Evolutionary conservation across 768 basidiomycete genomes (phyloP).

Genomic region (Cystoderma amianthinum): DNA sequence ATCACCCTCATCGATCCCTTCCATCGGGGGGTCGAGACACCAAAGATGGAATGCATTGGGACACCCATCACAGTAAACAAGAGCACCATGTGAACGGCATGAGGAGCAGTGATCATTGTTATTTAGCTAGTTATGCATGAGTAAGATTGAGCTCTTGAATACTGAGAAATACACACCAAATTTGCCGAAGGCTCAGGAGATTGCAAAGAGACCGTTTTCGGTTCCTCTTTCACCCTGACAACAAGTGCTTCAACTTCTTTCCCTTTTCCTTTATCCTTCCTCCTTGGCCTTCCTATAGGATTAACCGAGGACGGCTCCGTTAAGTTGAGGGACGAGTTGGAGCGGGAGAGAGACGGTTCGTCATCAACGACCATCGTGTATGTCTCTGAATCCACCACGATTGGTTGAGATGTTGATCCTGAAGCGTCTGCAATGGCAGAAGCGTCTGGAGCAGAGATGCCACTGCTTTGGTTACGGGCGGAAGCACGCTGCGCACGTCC

Average conservation of each 20-base stretch:
- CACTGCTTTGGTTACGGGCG: conserved; percentile 55
- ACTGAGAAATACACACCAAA: conserved; percentile 24
- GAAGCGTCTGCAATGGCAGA: conserved; percentile 27
- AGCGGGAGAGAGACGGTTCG: conserved; percentile 55
- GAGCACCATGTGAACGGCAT: conserved; percentile 73
- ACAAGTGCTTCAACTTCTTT: conserved; percentile 33
- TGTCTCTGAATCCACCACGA: conserved; percentile 46
- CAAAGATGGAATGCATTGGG: conserved; percentile 93
- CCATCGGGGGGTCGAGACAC: conserved; percentile 95
- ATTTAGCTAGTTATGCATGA: conserved; percentile 26
- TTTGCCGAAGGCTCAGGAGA: conserved; percentile 39
- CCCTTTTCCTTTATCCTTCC: conserved; percentile 45
- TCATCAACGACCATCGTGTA: conserved; percentile 50
- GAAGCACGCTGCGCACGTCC: conserved; percentile 71
- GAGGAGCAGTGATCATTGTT: conserved; percentile 87
- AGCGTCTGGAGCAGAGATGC: conserved; percentile 29
- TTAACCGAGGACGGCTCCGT: conserved; percentile 21
- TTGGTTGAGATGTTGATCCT: conserved; percentile 31
- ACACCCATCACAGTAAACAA: conserved; percentile 97
- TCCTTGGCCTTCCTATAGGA: conserved; percentile 3
- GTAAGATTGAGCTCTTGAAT: conserved; percentile 4
- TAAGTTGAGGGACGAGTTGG: conserved; percentile 45
- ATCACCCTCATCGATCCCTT: conserved; percentile 80
- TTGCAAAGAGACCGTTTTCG: conserved; percentile 33
- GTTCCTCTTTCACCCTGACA: conserved; percentile 47